These are phyloP conservation scores for Erysiphe pulchra DNA, from an alignment of 2,329 filamentous ascomycete genomes.

Conservation along the genomic window DNA sequence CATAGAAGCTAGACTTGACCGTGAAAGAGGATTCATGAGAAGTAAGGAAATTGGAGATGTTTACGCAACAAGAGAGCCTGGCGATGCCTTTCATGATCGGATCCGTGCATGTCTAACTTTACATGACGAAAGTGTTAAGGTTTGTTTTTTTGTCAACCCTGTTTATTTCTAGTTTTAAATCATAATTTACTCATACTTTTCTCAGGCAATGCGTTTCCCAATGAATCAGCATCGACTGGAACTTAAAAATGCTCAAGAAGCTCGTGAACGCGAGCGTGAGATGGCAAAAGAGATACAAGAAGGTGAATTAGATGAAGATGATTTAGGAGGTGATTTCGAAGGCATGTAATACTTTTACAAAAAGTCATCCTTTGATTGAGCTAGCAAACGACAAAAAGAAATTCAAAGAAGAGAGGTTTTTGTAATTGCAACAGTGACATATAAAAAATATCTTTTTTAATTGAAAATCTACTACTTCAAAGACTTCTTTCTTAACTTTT, in stretches of 20 bases:
- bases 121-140: constrained; percentile 96
- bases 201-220: constrained; percentile 85
- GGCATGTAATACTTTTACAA: constrained; percentile 39
- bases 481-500: no score
- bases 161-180: neutral
- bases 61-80: constrained; percentile 84
- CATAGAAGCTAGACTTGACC: constrained; percentile 82
- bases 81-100: constrained; percentile 91
- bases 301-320: constrained; percentile 87
- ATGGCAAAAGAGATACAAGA: constrained; percentile 98
- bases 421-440: no score
- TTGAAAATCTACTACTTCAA: no score
- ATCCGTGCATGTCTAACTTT: constrained; percentile 76
- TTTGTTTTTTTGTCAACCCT: constrained; percentile 17
- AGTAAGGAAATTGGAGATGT: constrained; percentile 91
- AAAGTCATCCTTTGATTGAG: no score
- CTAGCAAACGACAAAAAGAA: no score
- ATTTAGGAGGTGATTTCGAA: constrained; percentile 86
- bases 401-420: no score
- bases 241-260: constrained; percentile 94
- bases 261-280: constrained; percentile 85
- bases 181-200: neutral
- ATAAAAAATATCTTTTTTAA: no score
- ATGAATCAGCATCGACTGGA: constrained; percentile 98
- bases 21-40: constrained; percentile 94